Percentiles rank a stretch among this genome's conserved stretches.
Conservation (phyloP, 345 rosid genomes). For the Bruguiera parviflora region DNA sequence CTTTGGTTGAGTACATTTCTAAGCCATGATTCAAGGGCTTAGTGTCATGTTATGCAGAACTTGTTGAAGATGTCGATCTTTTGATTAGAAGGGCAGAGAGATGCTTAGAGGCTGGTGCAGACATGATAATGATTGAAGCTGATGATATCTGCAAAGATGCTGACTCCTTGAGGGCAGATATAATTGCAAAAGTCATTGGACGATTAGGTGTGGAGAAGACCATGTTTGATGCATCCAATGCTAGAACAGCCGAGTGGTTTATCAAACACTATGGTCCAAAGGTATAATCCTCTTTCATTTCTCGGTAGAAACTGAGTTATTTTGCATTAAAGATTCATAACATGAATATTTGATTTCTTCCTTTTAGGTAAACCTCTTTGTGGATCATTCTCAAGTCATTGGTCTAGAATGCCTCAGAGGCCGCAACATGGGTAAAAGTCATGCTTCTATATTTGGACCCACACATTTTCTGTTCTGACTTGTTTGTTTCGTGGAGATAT, state of each 20-base stretch:
- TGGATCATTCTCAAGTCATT: slow-evolving; percentile 87
- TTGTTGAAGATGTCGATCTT: slow-evolving; percentile 76
- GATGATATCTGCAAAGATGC: slow-evolving; percentile 77
- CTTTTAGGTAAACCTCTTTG: slow-evolving; percentile 83
- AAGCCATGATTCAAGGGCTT: background rate
- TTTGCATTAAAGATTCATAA: background rate
- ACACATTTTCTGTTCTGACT: slow-evolving; percentile 42
- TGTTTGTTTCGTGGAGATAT: background rate
- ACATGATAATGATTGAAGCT: slow-evolving; percentile 87
- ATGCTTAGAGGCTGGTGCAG: slow-evolving; percentile 94
- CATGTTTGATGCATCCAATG: slow-evolving; percentile 89
- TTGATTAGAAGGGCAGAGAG: slow-evolving; percentile 89
- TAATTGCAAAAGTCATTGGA: slow-evolving; percentile 76
- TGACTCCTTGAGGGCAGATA: slow-evolving; percentile 64
- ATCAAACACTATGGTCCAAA: slow-evolving; percentile 72
- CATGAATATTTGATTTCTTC: background rate
- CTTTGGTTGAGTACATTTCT: too few species aligned
- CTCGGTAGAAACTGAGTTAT: background rate
- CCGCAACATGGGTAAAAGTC: slow-evolving; percentile 52
- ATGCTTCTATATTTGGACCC: slow-evolving; percentile 50
- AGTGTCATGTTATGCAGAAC: slow-evolving; percentile 37
- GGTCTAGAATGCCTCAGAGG: slow-evolving; percentile 84
- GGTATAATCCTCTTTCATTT: slow-evolving; percentile 31
- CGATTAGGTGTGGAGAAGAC: slow-evolving; percentile 83
- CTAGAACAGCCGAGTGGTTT: slow-evolving; percentile 77